Evolutionary conservation across 164 flowering plant genomes (phyloP), one percentile per base, ranked within the genome.

Genomic region (Tinospora cordifolia): DNA sequence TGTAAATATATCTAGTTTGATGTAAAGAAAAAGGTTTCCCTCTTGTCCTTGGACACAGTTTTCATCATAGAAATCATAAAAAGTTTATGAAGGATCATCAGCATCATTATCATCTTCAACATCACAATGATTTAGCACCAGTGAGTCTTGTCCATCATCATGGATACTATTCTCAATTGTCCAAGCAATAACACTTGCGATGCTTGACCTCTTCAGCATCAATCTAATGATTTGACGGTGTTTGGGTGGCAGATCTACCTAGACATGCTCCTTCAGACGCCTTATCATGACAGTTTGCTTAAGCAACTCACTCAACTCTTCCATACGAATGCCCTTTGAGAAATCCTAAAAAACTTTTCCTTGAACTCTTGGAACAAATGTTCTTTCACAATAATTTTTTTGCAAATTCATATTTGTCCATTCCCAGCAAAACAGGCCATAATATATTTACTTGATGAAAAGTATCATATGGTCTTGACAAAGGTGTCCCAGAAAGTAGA

Each of bases 401-500:
- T 30, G 36, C 36, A 30, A 30, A 30, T 30, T 30, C 36, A 30
- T 30, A 30, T 30, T 30, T 30, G 36, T 30, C 36, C 36, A 30
- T 30, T 30, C 36, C 36, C 36, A 30, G 4, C 36, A 30, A 30
- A 30, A 2, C 36, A 30, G 36, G 36, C 36, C 36, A 30, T 30
- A 30, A 30, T 30, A 30, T 30, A 30, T 30, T 30, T 30, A 30
- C 36, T 30, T 30, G 36, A 30, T 30, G 36, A 30, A 30, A 30
- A 30, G 4, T 30, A 4, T 30, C 36, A 4, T 30, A 30, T 30
- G 36, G 36, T 30, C 36, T 30, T 30, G 36, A 30, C 36, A 30
- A 94, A 81, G 98, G 99, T 8, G 99, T 94, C 69, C 99, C 99
- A 15, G 99, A 89, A 51, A 94, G 85, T 30, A 94, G 83, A 82